Percentiles rank a stretch among this genome's conserved stretches.
Evolutionary conservation across 345 rosid genomes (phyloP).

Genomic region (Populus simonii): DNA sequence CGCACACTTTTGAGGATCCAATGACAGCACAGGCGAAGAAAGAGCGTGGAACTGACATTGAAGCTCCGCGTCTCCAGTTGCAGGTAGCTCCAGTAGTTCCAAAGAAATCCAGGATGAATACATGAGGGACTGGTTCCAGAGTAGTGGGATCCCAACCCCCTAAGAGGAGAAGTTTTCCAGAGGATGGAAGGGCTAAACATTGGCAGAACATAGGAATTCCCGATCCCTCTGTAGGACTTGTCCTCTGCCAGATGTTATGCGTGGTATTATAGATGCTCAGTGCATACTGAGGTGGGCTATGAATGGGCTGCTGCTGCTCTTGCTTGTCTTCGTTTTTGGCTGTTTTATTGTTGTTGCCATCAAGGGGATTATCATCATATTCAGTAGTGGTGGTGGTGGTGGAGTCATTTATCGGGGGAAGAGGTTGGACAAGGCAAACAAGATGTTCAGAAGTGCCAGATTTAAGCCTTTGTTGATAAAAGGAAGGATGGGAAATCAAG

Average conservation of each 20-base stretch:
- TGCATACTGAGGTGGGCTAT: conserved; percentile 36
- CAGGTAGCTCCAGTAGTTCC: conserved; percentile 17
- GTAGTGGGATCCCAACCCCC: conserved; percentile 65
- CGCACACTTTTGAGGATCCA: conserved; percentile 36
- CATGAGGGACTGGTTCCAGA: conserved; percentile 39
- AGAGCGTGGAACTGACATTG: conserved; percentile 49
- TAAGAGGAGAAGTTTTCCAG: conserved; percentile 36
- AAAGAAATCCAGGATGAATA: conserved; percentile 39
- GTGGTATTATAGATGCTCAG: conserved; percentile 36
- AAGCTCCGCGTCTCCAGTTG: conserved; percentile 42
- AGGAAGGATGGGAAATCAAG: conserved; percentile 37
- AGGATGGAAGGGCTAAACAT: conserved; percentile 37
- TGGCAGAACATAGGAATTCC: conserved; percentile 56
- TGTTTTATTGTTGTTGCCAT: not conserved
- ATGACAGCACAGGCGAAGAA: conserved; percentile 48
- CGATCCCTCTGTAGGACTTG: conserved; percentile 9
- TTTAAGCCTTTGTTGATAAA: conserved; percentile 30
- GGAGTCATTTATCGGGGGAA: not conserved
- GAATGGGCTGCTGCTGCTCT: conserved; percentile 18
- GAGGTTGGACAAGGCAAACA: conserved; percentile 50
- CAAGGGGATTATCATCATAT: not conserved
- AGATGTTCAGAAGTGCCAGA: conserved; percentile 42
- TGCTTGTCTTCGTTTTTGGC: conserved; percentile 11
- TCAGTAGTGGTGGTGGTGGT: not conserved
- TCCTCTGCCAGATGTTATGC: conserved; percentile 34